Conservation (phyloP, 192 early-diverging fungal genomes). For the Coemansia sp. region DNA sequence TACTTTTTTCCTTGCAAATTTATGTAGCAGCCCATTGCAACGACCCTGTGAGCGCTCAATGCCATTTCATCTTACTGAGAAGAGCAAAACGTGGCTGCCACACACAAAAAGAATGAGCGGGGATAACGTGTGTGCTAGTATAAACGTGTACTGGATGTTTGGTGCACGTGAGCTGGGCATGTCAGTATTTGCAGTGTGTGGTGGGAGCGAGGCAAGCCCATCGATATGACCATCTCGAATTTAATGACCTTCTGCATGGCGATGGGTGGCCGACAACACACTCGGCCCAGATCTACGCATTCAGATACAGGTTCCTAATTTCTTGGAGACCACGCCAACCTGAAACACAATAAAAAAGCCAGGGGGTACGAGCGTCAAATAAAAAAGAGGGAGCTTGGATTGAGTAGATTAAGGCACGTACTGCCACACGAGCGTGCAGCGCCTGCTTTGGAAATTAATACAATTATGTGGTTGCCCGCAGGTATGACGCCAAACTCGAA, state of each 20-base stretch:
- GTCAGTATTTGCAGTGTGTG: background rate
- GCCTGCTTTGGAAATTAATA: background rate
- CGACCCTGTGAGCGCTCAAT: background rate
- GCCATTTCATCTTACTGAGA: background rate
- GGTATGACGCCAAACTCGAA: too few species aligned
- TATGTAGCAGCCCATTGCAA: background rate
- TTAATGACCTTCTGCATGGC: background rate
- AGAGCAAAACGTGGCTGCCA: background rate
- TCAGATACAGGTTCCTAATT: conserved; percentile 3
- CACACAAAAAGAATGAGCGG: background rate
- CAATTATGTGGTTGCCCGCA: background rate
- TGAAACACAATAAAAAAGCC: background rate
- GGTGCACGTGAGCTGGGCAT: background rate
- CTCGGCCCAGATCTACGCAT: background rate
- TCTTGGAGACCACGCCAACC: background rate
- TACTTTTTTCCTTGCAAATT: background rate
- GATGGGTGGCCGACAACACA: background rate
- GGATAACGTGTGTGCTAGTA: background rate
- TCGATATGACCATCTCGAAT: conserved; percentile 1
- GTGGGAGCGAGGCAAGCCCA: background rate
- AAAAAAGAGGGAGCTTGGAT: background rate
- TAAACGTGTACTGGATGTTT: background rate
- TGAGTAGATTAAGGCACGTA: background rate
- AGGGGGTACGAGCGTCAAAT: background rate
- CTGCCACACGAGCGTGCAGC: background rate